These are phyloP conservation scores for Aspergillus sp. DNA, from an alignment of 2,329 filamentous ascomycete genomes.

Conservation along the genomic window DNA sequence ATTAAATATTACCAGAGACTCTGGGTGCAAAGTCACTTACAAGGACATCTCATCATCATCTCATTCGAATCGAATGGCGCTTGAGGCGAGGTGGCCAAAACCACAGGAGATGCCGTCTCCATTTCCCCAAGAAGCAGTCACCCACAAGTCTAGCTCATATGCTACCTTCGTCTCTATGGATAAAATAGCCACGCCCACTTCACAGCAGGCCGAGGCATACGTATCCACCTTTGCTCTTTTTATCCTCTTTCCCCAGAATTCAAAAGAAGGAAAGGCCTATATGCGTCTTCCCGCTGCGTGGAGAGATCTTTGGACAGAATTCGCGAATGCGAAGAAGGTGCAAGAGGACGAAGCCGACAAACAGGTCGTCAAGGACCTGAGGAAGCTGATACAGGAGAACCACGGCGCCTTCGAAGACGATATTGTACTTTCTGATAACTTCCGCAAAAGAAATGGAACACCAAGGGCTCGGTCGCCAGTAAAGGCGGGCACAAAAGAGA, in stretches of 20 bases:
- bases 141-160: slow-evolving; percentile 45
- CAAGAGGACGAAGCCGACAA: slow-evolving; percentile 71
- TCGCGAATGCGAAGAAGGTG: slow-evolving; percentile 68
- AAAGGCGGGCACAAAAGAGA: slow-evolving; percentile 23
- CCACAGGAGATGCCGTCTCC: slow-evolving; percentile 56
- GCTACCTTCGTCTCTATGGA: slow-evolving; percentile 69
- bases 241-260: slow-evolving; percentile 71
- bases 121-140: slow-evolving; percentile 43
- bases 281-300: slow-evolving; percentile 75
- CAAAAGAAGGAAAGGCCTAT: slow-evolving; percentile 83
- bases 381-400: slow-evolving; percentile 36
- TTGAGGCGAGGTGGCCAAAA: slow-evolving; percentile 78
- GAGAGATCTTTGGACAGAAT: slow-evolving; percentile 82
- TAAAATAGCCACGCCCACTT: slow-evolving; percentile 69
- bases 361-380: slow-evolving; percentile 64
- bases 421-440: slow-evolving; percentile 74
- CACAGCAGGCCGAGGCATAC: slow-evolving; percentile 82
- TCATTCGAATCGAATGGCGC: slow-evolving; percentile 72
- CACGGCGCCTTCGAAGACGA: slow-evolving; percentile 61
- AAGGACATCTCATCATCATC: slow-evolving; percentile 69
- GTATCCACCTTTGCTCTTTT: slow-evolving; percentile 81
- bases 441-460: slow-evolving; percentile 54
- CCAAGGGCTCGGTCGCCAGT: slow-evolving; percentile 28
- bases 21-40: slow-evolving; percentile 66
- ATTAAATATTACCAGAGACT: slow-evolving; percentile 56